phyloP scores from a whole-genome alignment of 208 protist species.

The Leishmania tarentolae region DNA sequence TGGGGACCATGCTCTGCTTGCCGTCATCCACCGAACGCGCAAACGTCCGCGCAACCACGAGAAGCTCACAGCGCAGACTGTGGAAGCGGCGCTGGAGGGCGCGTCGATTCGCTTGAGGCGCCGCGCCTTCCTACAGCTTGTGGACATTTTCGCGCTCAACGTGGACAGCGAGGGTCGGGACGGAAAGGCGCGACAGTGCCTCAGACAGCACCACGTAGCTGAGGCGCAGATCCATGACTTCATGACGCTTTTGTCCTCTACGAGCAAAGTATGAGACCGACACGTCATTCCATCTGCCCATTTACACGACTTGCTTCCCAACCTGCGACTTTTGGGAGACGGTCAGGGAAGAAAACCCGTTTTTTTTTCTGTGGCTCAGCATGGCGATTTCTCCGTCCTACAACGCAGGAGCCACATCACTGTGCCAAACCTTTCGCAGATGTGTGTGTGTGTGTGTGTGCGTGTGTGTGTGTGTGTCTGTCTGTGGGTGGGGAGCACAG shows the following conservation, averaged over 20 bases:
- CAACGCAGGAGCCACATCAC: too few species aligned
- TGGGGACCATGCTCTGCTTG: constrained; percentile 21
- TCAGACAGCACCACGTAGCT: constrained; percentile 16
- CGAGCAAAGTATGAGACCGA: background rate
- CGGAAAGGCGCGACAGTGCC: constrained; percentile 7
- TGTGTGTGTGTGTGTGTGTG: too few species aligned
- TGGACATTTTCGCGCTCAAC: constrained; percentile 14
- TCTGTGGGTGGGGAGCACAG: background rate
- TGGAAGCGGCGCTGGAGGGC: constrained; percentile 12
- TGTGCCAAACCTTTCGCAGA: too few species aligned
- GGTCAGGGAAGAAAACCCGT: background rate
- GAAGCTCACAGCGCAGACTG: background rate
- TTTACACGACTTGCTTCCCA: background rate
- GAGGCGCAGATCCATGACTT: constrained; percentile 7
- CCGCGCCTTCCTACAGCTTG: constrained; percentile 12
- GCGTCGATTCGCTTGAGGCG: constrained; percentile 14
- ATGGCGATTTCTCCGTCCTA: background rate
- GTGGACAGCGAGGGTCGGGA: background rate
- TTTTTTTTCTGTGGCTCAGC: background rate
- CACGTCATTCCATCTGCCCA: background rate
- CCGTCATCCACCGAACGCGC: constrained; percentile 18
- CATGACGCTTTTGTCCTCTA: background rate
- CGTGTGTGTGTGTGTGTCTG: too few species aligned
- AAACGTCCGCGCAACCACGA: constrained; percentile 15
- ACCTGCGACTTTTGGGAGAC: background rate